A percentile compares a stretch with the other conserved stretches of the same genome.
Conservation (phyloP, 179 eudicot genomes). For the Heliamphora pulchella region DNA sequence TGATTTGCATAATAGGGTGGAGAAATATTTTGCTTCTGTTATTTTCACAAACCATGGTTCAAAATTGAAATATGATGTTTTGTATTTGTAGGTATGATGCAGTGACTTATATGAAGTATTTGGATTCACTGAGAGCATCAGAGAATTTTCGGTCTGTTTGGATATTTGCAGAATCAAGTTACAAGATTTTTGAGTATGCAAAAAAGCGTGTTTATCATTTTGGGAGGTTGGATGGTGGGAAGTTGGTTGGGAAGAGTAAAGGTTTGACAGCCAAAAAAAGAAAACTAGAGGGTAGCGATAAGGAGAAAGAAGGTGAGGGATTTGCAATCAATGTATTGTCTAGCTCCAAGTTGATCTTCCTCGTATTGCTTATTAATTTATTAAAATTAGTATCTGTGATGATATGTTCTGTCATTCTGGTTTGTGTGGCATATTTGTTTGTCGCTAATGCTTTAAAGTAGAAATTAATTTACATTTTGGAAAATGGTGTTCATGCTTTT, state of each 20-base stretch:
- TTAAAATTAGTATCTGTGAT: neutral
- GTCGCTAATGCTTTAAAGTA: neutral
- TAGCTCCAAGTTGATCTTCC: neutral
- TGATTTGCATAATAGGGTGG: neutral
- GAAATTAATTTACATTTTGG: neutral
- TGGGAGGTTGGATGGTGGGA: slow-evolving; percentile 41
- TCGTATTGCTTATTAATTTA: neutral
- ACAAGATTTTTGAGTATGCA: slow-evolving; percentile 90
- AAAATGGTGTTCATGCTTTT: neutral
- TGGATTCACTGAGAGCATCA: slow-evolving; percentile 93
- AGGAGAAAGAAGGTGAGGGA: slow-evolving; percentile 45
- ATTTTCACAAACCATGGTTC: neutral
- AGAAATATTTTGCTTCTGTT: slow-evolving; percentile 9
- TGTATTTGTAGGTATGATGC: slow-evolving; percentile 79
- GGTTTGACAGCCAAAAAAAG: slow-evolving; percentile 54
- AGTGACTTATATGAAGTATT: slow-evolving; percentile 91
- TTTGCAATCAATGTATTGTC: neutral
- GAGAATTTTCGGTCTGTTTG: slow-evolving; percentile 98
- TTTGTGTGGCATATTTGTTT: slow-evolving; percentile 1
- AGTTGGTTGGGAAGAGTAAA: slow-evolving; percentile 32
- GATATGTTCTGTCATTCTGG: neutral
- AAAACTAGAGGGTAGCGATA: slow-evolving; percentile 36
- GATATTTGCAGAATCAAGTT: slow-evolving; percentile 96
- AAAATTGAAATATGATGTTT: slow-evolving; percentile 8
- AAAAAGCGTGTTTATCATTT: slow-evolving; percentile 85